These are phyloP conservation scores for Globisporangium nagaii DNA, from an alignment of 352 stramenopile genomes.

Conservation along the genomic window DNA sequence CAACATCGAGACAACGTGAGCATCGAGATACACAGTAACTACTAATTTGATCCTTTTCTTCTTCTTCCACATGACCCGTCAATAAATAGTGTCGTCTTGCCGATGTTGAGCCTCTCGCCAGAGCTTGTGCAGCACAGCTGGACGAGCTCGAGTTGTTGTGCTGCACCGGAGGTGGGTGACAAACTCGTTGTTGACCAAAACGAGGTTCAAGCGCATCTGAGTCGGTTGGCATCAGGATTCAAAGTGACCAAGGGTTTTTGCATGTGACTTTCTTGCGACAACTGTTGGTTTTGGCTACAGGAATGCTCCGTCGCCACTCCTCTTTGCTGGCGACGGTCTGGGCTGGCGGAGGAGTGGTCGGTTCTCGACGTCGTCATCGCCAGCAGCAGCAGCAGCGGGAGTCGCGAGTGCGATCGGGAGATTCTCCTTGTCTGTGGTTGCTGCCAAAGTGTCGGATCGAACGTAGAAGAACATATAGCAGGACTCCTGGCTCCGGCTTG, in stretches of 20 bases:
- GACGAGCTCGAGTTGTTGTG: no score
- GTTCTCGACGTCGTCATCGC: not conserved
- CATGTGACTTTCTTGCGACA: no score
- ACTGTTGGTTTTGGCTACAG: no score
- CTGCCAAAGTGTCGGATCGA: slow-evolving; percentile 19
- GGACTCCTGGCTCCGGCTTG: slow-evolving; percentile 74
- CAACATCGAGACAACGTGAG: no score
- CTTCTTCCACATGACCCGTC: slow-evolving; percentile 1
- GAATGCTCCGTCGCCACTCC: slow-evolving; percentile 22
- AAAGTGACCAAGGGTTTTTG: no score
- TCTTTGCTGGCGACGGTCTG: slow-evolving; percentile 13
- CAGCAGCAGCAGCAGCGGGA: not conserved
- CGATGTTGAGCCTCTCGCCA: no score
- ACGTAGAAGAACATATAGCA: slow-evolving; percentile 90
- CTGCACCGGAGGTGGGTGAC: no score
- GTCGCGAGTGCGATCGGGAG: slow-evolving; percentile 18
- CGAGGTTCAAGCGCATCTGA: not conserved
- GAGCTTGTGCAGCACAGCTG: no score
- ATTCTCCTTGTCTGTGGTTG: slow-evolving; percentile 61
- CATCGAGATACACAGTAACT: slow-evolving; percentile 6
- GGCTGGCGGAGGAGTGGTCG: slow-evolving; percentile 13
- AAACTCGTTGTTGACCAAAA: not conserved
- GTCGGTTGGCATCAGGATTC: no score
- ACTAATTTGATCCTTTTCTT: slow-evolving; percentile 6
- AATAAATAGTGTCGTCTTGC: slow-evolving; percentile 16